Evolutionary conservation across 2,329 filamentous ascomycete species (phyloP).

Genomic region (Trichoderma hamatum): DNA sequence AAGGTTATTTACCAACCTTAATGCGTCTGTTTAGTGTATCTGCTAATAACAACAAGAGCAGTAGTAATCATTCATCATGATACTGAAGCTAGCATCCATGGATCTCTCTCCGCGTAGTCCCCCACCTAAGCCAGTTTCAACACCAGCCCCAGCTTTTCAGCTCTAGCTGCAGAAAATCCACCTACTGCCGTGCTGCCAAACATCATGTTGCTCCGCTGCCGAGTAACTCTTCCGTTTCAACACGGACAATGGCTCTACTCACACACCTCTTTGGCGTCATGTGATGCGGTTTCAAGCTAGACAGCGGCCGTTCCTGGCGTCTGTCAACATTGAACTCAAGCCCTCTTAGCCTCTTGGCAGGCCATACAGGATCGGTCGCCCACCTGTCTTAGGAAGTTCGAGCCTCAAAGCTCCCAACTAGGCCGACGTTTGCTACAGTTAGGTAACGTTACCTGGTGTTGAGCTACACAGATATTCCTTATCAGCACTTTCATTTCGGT

Average conservation of each 20-base stretch:
- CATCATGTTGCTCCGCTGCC: background rate
- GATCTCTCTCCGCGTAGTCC: background rate
- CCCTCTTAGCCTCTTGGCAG: conserved; percentile 17
- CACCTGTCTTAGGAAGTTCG: conserved; percentile 27
- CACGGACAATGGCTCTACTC: background rate
- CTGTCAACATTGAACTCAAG: background rate
- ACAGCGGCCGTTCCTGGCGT: conserved; percentile 11
- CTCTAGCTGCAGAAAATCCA: background rate
- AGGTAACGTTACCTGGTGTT: conserved; percentile 26
- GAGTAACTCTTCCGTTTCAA: background rate
- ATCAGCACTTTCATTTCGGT: background rate
- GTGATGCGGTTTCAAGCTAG: background rate
- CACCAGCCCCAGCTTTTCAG: background rate
- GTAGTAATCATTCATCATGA: background rate
- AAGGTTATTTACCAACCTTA: background rate
- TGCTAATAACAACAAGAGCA: background rate
- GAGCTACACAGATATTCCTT: conserved; percentile 8
- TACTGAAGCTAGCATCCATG: background rate
- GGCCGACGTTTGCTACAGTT: conserved; percentile 15
- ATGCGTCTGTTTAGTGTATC: background rate
- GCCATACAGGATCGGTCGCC: conserved; percentile 20
- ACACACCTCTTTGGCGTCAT: background rate
- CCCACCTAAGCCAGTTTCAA: conserved; percentile 1
- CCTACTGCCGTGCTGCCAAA: background rate
- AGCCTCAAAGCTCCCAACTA: conserved; percentile 18